A percentile compares a stretch with the other conserved stretches of the same genome.
Conservation (phyloP, 2,329 filamentous ascomycete species). For the Neoascochyta sp. region DNA sequence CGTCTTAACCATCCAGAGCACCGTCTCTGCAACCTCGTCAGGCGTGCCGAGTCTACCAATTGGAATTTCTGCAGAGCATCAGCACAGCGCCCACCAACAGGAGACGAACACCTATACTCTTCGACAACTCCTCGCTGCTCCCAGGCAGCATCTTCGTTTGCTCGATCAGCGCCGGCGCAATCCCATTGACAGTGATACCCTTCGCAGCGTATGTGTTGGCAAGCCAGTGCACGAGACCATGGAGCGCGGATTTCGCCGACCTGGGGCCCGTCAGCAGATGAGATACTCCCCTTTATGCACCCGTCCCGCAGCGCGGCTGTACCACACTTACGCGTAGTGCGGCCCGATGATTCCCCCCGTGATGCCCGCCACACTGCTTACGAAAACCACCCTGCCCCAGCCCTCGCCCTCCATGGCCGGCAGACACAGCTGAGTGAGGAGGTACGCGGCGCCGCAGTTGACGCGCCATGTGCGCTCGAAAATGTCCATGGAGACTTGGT, state of each 20-base stretch:
- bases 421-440: conserved; percentile 40
- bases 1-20: conserved; percentile 48
- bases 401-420: conserved; percentile 35
- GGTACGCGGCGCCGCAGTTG: conserved; percentile 37
- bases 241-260: conserved; percentile 44
- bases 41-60: conserved; percentile 45
- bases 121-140: conserved; percentile 32
- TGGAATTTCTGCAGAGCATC: conserved; percentile 36
- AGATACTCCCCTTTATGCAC: no score
- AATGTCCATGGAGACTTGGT: conserved; percentile 32
- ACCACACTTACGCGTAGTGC: conserved; percentile 31
- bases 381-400: conserved; percentile 40
- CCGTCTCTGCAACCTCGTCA: conserved; percentile 48
- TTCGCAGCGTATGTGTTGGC: conserved; percentile 42
- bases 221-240: conserved; percentile 48
- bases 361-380: conserved; percentile 39
- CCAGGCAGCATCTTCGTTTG: conserved; percentile 46
- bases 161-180: conserved; percentile 48
- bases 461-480: conserved; percentile 40
- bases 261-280: no score
- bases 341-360: conserved; percentile 42
- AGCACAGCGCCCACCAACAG: no score
- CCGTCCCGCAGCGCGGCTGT: background rate
- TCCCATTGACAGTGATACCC: conserved; percentile 48
- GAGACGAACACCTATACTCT: no score